Evolutionary conservation across 1,284 basidiomycete genomes (phyloP).

Genomic region (Rhodotorula glutinis): DNA sequence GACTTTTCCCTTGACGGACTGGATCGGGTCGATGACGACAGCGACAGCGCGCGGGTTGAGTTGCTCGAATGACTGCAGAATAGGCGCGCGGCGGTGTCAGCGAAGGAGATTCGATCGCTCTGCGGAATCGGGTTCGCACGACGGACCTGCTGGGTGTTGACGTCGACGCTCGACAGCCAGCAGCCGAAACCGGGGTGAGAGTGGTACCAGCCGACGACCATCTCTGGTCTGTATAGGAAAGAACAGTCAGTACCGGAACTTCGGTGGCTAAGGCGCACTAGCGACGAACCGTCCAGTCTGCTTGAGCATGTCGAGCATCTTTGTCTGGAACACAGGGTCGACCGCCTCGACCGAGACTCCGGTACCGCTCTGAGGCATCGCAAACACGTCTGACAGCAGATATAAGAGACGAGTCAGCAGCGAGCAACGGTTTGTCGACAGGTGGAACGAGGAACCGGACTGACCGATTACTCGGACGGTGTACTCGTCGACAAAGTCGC

Average conservation of each 20-base stretch:
- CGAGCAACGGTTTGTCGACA: too few relatives aligned
- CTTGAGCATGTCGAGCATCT: slow-evolving; percentile 99
- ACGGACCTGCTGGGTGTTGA: slow-evolving; percentile 93
- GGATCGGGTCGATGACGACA: slow-evolving; percentile 97
- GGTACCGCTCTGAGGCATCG: slow-evolving; percentile 99
- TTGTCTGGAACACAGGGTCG: slow-evolving; percentile 97
- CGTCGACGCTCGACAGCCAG: slow-evolving; percentile 98
- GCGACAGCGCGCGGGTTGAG: slow-evolving; percentile 93
- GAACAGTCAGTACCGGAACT: neutral
- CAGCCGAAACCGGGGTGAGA: slow-evolving; percentile 99
- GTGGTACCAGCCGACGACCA: slow-evolving; percentile 99
- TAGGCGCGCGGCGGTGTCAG: neutral
- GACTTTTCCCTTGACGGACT: slow-evolving; percentile 86
- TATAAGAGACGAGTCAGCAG: neutral
- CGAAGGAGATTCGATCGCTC: neutral
- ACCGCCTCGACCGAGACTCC: slow-evolving; percentile 98
- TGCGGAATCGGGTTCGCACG: neutral
- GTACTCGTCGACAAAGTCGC: slow-evolving; percentile 98
- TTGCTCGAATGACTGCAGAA: slow-evolving; percentile 84
- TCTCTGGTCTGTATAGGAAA: slow-evolving; percentile 69
- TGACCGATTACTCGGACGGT: slow-evolving; percentile 58
- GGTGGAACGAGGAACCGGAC: neutral
- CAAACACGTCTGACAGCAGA: slow-evolving; percentile 78
- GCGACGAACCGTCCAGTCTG: slow-evolving; percentile 84
- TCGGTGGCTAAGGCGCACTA: slow-evolving; percentile 11